phyloP scores from a whole-genome alignment of 129 eudicot genomes.

The Escallonia herrerae region DNA sequence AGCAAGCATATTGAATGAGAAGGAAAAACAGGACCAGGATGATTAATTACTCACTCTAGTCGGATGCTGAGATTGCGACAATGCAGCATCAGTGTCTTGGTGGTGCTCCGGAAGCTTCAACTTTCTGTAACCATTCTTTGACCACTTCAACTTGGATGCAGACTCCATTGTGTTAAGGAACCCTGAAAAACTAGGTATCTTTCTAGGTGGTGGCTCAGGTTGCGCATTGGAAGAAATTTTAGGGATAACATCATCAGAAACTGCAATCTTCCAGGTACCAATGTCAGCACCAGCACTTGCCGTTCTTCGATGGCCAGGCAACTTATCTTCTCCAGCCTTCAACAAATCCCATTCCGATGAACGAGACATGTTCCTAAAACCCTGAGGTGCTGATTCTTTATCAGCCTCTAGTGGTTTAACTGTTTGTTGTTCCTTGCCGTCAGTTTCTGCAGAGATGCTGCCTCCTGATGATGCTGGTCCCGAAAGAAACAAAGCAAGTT shows the following conservation, averaged over 20 bases:
- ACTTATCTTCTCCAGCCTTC: constrained; percentile 41
- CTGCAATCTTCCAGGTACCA: constrained; percentile 57
- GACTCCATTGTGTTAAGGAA: constrained; percentile 61
- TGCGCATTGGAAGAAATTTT: constrained; percentile 24
- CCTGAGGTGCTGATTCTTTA: constrained; percentile 14
- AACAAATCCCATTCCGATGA: constrained; percentile 18
- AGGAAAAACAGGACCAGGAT: background rate
- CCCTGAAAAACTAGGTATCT: constrained; percentile 68
- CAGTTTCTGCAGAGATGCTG: constrained; percentile 20
- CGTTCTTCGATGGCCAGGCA: constrained; percentile 69
- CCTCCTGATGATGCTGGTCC: constrained; percentile 34
- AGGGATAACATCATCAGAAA: constrained; percentile 36
- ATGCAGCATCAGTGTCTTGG: constrained; percentile 39
- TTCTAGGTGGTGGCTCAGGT: constrained; percentile 54
- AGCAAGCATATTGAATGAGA: background rate
- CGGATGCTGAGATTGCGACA: constrained; percentile 40
- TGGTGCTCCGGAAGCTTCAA: constrained; percentile 45
- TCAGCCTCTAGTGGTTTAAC: constrained; percentile 16
- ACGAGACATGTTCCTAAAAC: constrained; percentile 28
- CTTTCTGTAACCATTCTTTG: constrained; percentile 70
- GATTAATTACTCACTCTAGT: constrained; percentile 38
- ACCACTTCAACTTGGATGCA: constrained; percentile 49
- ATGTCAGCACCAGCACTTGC: constrained; percentile 96
- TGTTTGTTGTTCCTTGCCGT: constrained; percentile 16
- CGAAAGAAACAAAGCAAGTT: constrained; percentile 72